Percentiles rank a stretch among this genome's conserved stretches.
Conservation (phyloP, 1,284 basidiomycete genomes). For the Ganoderma resinaceum region DNA sequence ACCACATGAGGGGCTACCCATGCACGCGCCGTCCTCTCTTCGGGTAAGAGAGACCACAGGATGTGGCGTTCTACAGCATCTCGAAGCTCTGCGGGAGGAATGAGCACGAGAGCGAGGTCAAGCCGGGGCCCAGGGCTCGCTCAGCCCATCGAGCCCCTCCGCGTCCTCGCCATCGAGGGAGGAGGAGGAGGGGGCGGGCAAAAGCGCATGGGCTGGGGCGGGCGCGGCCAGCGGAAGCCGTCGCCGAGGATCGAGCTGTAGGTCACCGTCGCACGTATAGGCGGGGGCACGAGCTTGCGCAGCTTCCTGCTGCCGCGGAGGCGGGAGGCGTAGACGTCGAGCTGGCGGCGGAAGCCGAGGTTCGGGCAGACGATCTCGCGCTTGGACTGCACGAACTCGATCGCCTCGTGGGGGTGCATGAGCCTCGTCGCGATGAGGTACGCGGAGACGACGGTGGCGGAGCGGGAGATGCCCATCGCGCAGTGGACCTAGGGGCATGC, state of each 20-base stretch:
- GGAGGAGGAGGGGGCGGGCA: background rate
- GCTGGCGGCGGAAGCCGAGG: slow-evolving; percentile 44
- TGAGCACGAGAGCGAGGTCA: background rate
- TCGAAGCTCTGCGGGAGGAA: background rate
- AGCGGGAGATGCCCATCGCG: slow-evolving; percentile 60
- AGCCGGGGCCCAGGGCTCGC: slow-evolving; percentile 29
- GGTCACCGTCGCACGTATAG: slow-evolving; percentile 13
- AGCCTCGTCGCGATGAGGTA: slow-evolving; percentile 52
- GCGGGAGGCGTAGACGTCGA: slow-evolving; percentile 40
- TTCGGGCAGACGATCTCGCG: slow-evolving; percentile 47
- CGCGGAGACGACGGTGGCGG: slow-evolving; percentile 59
- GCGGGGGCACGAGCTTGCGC: slow-evolving; percentile 17
- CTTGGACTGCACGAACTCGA: slow-evolving; percentile 39
- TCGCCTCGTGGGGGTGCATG: slow-evolving; percentile 42
- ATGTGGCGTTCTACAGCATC: background rate
- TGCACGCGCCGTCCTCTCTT: background rate
- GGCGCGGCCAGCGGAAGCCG: slow-evolving; percentile 5
- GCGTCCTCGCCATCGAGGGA: slow-evolving; percentile 8
- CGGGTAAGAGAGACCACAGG: background rate
- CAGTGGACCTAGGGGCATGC: slow-evolving; percentile 55
- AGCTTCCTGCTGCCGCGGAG: slow-evolving; percentile 26
- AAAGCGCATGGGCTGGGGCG: slow-evolving; percentile 5
- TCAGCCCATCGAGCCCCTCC: slow-evolving; percentile 25
- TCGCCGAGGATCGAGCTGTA: slow-evolving; percentile 5
- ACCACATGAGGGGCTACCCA: background rate